These are phyloP conservation scores for Quercus ilex DNA, from an alignment of 306 rosid genomes.

Conservation along the genomic window DNA sequence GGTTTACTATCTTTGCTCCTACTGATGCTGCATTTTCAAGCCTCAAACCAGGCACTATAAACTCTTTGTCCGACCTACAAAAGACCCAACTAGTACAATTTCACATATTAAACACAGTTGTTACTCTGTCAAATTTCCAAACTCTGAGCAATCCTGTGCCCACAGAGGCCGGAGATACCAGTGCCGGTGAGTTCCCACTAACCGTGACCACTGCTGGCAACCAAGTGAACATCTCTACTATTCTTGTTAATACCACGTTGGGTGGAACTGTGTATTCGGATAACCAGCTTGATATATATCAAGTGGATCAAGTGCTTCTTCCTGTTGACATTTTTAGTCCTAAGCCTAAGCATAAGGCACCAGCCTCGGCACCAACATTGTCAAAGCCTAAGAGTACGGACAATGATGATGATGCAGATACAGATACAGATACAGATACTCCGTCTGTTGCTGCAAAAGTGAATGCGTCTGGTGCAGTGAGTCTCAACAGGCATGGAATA, in stretches of 20 bases:
- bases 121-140: slow-evolving; percentile 30
- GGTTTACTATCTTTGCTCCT: slow-evolving; percentile 38
- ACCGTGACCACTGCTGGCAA: slow-evolving; percentile 33
- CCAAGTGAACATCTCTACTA: slow-evolving; percentile 36
- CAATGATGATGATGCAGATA: neutral
- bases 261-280: slow-evolving; percentile 35
- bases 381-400: neutral
- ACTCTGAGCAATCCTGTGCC: slow-evolving; percentile 42
- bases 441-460: slow-evolving; percentile 2
- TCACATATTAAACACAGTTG: slow-evolving; percentile 25
- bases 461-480: neutral
- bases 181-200: slow-evolving; percentile 23
- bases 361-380: slow-evolving; percentile 12
- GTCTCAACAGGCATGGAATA: neutral
- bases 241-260: slow-evolving; percentile 32
- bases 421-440: neutral
- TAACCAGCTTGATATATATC: slow-evolving; percentile 32
- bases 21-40: slow-evolving; percentile 31
- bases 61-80: slow-evolving; percentile 24
- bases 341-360: slow-evolving; percentile 7
- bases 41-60: slow-evolving; percentile 34
- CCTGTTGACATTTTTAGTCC: slow-evolving; percentile 33
- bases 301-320: slow-evolving; percentile 30
- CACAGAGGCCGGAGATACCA: slow-evolving; percentile 36
- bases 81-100: slow-evolving; percentile 36